phyloP scores from a whole-genome alignment of 2,329 filamentous ascomycete species.

The Ophiocordyceps camponoti-floridani region DNA sequence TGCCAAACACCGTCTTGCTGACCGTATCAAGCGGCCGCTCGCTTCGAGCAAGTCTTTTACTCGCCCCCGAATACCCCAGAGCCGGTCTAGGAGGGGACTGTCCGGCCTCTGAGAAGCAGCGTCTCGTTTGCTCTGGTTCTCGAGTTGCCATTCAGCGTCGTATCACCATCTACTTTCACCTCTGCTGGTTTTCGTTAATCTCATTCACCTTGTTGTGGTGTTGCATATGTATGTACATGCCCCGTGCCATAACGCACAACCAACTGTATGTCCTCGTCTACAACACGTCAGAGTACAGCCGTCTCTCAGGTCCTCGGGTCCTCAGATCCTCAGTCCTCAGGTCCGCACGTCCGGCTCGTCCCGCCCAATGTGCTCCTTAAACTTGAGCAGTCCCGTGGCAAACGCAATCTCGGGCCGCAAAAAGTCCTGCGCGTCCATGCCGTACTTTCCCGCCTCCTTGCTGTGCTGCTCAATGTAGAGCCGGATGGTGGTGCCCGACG shows the following conservation, averaged over 20 bases:
- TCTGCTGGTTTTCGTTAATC: no score
- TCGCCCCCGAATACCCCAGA: conserved; percentile 2
- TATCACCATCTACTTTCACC: no score
- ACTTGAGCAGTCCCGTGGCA: conserved; percentile 69
- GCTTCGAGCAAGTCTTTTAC: conserved; percentile 24
- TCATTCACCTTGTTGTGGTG: no score
- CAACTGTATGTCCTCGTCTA: no score
- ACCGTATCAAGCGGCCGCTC: conserved; percentile 10
- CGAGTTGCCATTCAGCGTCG: no score
- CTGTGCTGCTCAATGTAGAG: conserved; percentile 96
- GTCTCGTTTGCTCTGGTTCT: no score
- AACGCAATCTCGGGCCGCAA: conserved; percentile 78
- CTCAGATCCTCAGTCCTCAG: conserved; percentile 28
- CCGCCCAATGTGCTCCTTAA: conserved; percentile 84
- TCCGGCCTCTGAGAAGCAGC: no score
- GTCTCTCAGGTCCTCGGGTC: conserved; percentile 36
- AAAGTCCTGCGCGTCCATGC: conserved; percentile 78
- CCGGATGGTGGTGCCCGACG: conserved; percentile 87
- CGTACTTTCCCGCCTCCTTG: conserved; percentile 60
- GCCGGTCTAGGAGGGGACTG: background rate
- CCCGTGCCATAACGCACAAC: no score
- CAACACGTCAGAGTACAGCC: no score
- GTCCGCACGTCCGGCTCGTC: conserved; percentile 96
- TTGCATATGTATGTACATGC: no score
- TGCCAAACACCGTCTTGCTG: background rate